These are phyloP conservation scores for Hymenotorrendiella dingleyae DNA, from an alignment of 2,329 filamentous ascomycete genomes.

Conservation along the genomic window DNA sequence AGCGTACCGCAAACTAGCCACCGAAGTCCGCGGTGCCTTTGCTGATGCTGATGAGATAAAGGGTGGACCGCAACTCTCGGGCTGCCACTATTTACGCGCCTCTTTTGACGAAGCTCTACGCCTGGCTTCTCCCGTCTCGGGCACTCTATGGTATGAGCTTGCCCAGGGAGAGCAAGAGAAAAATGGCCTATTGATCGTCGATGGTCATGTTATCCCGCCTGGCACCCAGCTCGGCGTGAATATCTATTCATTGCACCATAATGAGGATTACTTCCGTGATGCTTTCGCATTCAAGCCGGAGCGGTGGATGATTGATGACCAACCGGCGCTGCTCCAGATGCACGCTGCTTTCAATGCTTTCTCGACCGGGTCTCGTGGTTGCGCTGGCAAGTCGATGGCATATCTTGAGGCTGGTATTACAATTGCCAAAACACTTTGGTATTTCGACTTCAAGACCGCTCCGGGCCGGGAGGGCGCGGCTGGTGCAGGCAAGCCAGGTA, in stretches of 20 bases:
- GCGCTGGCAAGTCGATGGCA: conserved; percentile 30
- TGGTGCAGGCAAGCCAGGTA: not conserved
- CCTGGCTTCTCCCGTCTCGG: conserved; percentile 37
- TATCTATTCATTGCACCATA: conserved; percentile 33
- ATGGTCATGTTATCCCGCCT: conserved; percentile 31
- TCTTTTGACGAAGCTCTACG: conserved; percentile 43
- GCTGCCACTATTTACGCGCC: conserved; percentile 39
- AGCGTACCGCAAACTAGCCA: conserved; percentile 23
- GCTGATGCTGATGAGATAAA: conserved; percentile 16
- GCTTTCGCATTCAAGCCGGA: conserved; percentile 29
- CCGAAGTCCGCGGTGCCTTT: conserved; percentile 13
- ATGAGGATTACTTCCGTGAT: conserved; percentile 26
- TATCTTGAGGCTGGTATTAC: conserved; percentile 22
- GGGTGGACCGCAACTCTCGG: conserved; percentile 26
- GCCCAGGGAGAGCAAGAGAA: conserved; percentile 17
- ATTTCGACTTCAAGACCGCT: conserved; percentile 12
- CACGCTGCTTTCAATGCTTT: conserved; percentile 31
- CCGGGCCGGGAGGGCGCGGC: not conserved
- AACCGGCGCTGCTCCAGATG: no score
- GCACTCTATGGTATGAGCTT: conserved; percentile 31
- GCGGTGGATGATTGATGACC: conserved; percentile 29
- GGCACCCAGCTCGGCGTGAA: conserved; percentile 31
- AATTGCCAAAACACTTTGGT: conserved; percentile 17
- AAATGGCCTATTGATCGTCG: conserved; percentile 18
- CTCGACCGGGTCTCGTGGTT: conserved; percentile 32